Percentiles rank a stretch among this genome's conserved stretches.
phyloP scores from a whole-genome alignment of 257 asterid species.

The Solanum sitiens region DNA sequence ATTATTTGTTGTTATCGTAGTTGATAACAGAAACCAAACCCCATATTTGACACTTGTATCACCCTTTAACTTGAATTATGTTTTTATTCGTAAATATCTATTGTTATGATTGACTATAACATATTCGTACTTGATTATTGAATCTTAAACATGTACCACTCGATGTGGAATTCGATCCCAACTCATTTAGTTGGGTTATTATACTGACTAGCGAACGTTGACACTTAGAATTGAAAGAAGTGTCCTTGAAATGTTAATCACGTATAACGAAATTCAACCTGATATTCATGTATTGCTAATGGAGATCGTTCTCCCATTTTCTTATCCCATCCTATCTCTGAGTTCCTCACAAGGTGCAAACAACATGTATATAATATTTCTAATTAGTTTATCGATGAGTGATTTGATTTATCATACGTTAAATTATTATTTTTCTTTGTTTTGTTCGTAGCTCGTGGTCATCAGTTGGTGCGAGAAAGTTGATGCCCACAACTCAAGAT shows the following conservation, averaged over 20 bases:
- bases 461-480: constrained; percentile 78
- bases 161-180: no score
- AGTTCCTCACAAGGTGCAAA: constrained; percentile 68
- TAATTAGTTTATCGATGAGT: neutral
- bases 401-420: neutral
- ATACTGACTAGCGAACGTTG: no score
- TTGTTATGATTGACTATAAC: no score
- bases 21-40: no score
- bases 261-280: constrained; percentile 61
- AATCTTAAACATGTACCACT: no score
- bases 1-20: no score
- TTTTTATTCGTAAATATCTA: no score
- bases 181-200: no score
- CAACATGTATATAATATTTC: neutral
- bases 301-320: constrained; percentile 72
- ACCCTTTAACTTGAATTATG: no score
- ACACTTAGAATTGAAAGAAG: no score
- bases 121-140: no score
- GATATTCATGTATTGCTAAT: constrained; percentile 58
- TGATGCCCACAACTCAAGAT: constrained; percentile 63
- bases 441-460: constrained; percentile 55
- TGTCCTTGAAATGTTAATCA: neutral
- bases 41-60: no score
- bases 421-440: neutral
- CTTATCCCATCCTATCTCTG: constrained; percentile 53